Percentiles rank a stretch among this genome's conserved stretches.
These are phyloP conservation scores for Fraxinus albicans DNA, from an alignment of 305 asterid genomes.

Conservation along the genomic window DNA sequence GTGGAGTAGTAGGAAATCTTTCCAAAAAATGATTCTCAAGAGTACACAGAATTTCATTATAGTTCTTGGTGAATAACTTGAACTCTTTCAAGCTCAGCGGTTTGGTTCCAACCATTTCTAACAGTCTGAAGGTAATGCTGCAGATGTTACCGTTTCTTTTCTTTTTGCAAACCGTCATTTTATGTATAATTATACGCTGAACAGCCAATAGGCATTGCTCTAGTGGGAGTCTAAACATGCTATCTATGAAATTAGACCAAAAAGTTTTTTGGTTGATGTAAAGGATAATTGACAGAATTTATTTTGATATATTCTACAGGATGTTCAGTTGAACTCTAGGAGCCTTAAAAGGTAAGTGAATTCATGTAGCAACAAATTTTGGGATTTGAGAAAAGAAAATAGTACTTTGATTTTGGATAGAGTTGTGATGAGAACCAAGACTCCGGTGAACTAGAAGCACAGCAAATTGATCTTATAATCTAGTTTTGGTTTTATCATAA, in stretches of 20 bases:
- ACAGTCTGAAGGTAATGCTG: neutral
- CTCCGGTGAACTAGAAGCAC: neutral
- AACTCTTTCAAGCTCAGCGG: neutral
- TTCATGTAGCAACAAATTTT: neutral
- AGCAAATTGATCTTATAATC: neutral
- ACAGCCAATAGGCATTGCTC: neutral
- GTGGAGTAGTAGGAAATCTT: neutral
- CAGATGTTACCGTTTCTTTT: neutral
- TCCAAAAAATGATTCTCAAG: neutral
- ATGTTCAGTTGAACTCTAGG: neutral
- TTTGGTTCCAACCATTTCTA: neutral
- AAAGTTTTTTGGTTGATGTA: neutral
- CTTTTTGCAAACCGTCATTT: neutral
- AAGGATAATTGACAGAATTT: neutral
- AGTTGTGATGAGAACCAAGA: neutral
- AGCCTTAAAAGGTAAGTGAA: neutral
- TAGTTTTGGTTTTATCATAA: neutral
- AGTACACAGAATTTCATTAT: neutral
- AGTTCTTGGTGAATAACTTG: neutral
- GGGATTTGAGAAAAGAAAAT: neutral
- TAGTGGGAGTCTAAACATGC: neutral
- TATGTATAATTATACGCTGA: neutral
- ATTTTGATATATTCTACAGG: neutral
- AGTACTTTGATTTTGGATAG: neutral
- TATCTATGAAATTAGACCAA: neutral